These are phyloP conservation scores for Exophiala viscosa DNA, from an alignment of 2,329 filamentous ascomycete species.

Conservation along the genomic window DNA sequence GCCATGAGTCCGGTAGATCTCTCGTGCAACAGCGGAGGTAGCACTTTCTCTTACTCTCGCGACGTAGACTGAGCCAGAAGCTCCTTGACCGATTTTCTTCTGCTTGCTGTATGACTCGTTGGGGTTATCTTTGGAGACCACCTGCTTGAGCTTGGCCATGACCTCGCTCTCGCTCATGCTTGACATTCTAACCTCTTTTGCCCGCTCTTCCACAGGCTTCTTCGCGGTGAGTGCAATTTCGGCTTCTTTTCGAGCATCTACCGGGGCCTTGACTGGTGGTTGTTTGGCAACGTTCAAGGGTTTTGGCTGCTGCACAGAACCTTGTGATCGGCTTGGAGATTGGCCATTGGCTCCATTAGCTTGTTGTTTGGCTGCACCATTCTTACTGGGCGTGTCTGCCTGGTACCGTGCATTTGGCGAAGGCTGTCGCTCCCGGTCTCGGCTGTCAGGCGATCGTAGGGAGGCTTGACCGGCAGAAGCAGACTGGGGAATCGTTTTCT, in stretches of 20 bases:
- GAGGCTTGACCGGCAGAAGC: slow-evolving; percentile 30
- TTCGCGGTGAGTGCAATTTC: slow-evolving; percentile 86
- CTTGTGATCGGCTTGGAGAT: slow-evolving; percentile 42
- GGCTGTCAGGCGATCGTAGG: slow-evolving; percentile 35
- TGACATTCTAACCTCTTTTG: slow-evolving; percentile 96
- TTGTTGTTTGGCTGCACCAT: slow-evolving; percentile 35
- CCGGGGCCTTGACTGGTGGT: slow-evolving; percentile 43
- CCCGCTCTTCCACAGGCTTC: slow-evolving; percentile 65
- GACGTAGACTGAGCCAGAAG: slow-evolving; percentile 96
- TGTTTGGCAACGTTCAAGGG: slow-evolving; percentile 76
- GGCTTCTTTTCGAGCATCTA: slow-evolving; percentile 78
- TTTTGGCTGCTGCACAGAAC: slow-evolving; percentile 60
- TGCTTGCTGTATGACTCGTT: slow-evolving; percentile 97
- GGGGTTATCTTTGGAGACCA: slow-evolving; percentile 92
- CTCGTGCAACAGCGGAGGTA: slow-evolving; percentile 72
- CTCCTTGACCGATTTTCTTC: slow-evolving; percentile 98
- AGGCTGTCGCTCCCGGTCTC: slow-evolving; percentile 35
- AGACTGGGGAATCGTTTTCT: slow-evolving; percentile 27
- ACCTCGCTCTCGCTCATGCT: slow-evolving; percentile 97
- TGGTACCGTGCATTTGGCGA: slow-evolving; percentile 36
- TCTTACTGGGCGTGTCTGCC: slow-evolving; percentile 34
- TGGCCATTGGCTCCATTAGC: slow-evolving; percentile 44
- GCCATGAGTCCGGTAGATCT: slow-evolving; percentile 75
- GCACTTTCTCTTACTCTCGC: slow-evolving; percentile 89
- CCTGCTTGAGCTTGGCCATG: slow-evolving; percentile 91